A percentile compares a stretch with the other conserved stretches of the same genome.
phyloP scores from a whole-genome alignment of 2,329 filamentous ascomycete species.

The Penicillium frequentans region DNA sequence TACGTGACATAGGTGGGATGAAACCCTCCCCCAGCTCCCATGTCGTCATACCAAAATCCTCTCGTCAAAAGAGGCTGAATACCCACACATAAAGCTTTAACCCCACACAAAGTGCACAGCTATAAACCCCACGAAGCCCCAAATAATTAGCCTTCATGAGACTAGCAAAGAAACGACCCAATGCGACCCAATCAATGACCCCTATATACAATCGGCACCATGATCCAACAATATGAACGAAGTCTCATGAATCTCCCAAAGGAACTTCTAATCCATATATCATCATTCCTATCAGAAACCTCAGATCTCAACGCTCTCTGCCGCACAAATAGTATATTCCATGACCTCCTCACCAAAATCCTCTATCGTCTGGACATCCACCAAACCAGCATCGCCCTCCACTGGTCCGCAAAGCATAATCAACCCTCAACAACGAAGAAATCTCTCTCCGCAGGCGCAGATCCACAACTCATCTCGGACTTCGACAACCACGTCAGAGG shows the following conservation, averaged over 20 bases:
- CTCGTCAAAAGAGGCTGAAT: not conserved
- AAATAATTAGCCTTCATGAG: not conserved
- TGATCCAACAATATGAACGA: not conserved
- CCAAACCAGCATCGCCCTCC: slow-evolving; percentile 11
- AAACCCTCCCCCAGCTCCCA: not conserved
- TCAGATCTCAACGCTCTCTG: slow-evolving; percentile 18
- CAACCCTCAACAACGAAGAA: slow-evolving; percentile 6
- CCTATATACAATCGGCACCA: not conserved
- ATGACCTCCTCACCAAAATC: slow-evolving; percentile 13
- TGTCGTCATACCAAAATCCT: slow-evolving; percentile 3
- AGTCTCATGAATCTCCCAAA: slow-evolving; percentile 9
- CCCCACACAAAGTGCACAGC: not conserved
- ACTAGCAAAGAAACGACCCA: not conserved
- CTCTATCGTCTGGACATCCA: slow-evolving; percentile 19
- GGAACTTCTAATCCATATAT: slow-evolving; percentile 17
- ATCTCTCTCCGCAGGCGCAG: slow-evolving; percentile 15
- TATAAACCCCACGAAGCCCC: not conserved
- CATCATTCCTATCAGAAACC: slow-evolving; percentile 7
- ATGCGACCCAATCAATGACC: not conserved
- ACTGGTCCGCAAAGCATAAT: slow-evolving; percentile 21
- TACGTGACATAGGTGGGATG: not conserved
- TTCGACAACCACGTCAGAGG: slow-evolving; percentile 11
- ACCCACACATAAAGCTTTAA: not conserved
- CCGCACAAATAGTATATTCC: slow-evolving; percentile 9
- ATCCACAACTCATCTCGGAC: slow-evolving; percentile 14